A percentile compares a stretch with the other conserved stretches of the same genome.
Evolutionary conservation across 2,329 filamentous ascomycete genomes (phyloP).

Genomic region (Magnaporthiopsis rhizophila): DNA sequence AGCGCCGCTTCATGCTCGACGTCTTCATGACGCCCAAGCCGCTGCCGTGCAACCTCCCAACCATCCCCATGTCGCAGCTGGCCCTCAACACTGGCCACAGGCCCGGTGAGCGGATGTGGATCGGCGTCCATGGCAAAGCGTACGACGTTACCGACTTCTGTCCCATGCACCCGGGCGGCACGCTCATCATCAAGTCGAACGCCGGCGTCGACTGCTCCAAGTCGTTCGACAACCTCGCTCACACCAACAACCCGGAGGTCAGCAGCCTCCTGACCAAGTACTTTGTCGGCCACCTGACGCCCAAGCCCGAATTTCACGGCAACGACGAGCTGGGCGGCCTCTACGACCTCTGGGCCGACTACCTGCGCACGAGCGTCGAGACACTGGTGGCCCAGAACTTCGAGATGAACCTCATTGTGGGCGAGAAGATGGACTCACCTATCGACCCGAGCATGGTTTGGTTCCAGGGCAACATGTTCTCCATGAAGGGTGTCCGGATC

Average conservation of each 20-base stretch:
- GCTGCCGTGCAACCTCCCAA: constrained; percentile 40
- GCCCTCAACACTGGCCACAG: constrained; percentile 43
- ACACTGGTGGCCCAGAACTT: constrained; percentile 45
- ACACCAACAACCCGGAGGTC: constrained; percentile 47
- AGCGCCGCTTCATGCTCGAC: constrained; percentile 48
- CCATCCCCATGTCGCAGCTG: constrained; percentile 40
- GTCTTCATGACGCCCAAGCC: constrained; percentile 49
- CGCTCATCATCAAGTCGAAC: constrained; percentile 44
- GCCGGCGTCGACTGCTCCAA: constrained; percentile 45
- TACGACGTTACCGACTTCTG: constrained; percentile 47
- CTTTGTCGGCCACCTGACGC: constrained; percentile 42
- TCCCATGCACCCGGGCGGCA: constrained; percentile 45
- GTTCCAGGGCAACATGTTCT: constrained; percentile 37
- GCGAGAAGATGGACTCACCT: constrained; percentile 26
- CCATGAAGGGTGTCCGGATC: constrained; percentile 39
- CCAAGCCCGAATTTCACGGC: constrained; percentile 39
- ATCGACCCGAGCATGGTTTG: constrained; percentile 34
- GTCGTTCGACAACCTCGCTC: constrained; percentile 45
- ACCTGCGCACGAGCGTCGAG: constrained; percentile 40
- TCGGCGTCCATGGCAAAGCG: constrained; percentile 42
- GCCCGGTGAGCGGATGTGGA: constrained; percentile 38
- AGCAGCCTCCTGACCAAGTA: constrained; percentile 44
- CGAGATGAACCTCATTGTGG: constrained; percentile 43
- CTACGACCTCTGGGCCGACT: constrained; percentile 42
- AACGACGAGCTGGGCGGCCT: constrained; percentile 33